These are phyloP conservation scores for Leptomonas seymouri DNA, from an alignment of 208 protist species.

Conservation along the genomic window DNA sequence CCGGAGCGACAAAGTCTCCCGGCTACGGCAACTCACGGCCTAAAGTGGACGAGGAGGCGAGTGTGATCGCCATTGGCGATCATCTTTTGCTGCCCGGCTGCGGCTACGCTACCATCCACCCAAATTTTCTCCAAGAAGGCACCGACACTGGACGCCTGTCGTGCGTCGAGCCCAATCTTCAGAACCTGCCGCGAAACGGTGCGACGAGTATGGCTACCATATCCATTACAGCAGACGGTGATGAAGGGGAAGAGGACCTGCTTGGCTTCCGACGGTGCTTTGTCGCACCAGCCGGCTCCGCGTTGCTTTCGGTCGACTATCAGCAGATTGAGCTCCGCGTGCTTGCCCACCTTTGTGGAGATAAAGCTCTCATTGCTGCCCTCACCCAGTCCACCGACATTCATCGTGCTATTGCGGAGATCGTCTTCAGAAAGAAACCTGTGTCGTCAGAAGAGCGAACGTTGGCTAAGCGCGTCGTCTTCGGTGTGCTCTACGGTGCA, in stretches of 20 bases:
- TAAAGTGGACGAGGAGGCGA: slow-evolving; percentile 21
- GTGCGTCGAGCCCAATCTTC: slow-evolving; percentile 89
- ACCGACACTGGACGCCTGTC: slow-evolving; percentile 92
- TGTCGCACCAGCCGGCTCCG: slow-evolving; percentile 51
- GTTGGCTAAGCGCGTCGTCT: slow-evolving; percentile 86
- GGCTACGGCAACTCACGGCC: neutral
- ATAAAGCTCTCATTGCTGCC: slow-evolving; percentile 60
- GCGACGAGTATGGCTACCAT: slow-evolving; percentile 1
- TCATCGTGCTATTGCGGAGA: slow-evolving; percentile 76
- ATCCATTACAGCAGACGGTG: neutral
- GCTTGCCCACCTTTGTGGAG: slow-evolving; percentile 85
- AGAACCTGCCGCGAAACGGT: slow-evolving; percentile 79
- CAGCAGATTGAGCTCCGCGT: slow-evolving; percentile 92
- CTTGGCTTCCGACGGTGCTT: slow-evolving; percentile 82
- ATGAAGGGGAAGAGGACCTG: slow-evolving; percentile 36
- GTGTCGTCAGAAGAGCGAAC: slow-evolving; percentile 74
- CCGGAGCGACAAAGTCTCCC: neutral
- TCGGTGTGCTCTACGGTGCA: slow-evolving; percentile 88
- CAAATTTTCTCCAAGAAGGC: slow-evolving; percentile 87
- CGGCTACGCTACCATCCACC: slow-evolving; percentile 51
- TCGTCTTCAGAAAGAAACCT: slow-evolving; percentile 69
- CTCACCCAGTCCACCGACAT: slow-evolving; percentile 80
- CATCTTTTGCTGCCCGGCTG: slow-evolving; percentile 21
- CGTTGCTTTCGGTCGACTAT: slow-evolving; percentile 89
- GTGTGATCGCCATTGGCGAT: slow-evolving; percentile 10